Base-by-base conservation (phyloP, 1,284 basidiomycete genomes). In the Pseudozyma thailandica region DNA sequence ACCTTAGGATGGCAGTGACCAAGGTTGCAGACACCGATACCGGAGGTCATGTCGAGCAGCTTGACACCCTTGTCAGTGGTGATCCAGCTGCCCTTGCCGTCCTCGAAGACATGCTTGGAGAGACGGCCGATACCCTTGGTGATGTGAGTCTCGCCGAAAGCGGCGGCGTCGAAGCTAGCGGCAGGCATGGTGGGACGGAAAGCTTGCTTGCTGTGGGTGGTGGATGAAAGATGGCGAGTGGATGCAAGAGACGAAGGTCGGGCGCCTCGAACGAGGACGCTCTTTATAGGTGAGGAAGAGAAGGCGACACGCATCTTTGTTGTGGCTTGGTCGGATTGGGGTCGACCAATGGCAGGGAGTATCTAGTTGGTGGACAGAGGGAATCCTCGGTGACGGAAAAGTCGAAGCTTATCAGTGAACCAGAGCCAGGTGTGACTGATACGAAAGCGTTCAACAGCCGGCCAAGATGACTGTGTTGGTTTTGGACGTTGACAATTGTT, bases 1-100 rank as follows among this genome's bases (percentile, higher is more conserved):
- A 82, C 77, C 10, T 70, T 68, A 4, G 78, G 78, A 23, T 82
- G 80, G 50, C 79, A 80, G 52, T 82, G 80, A n/a, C 80, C 80
- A 13, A 82, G 54, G 58, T 78, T 79, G 62, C 74, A 74, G 26
- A 82, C 80, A 48, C 80, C 80, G 45, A 82, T 82, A 37, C 80
- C 80, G 4, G 75, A 62, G 16, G 80, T 79, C 61, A 82, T 71
- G 47, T 82, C 80, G 42, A 82, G 74, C 42, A 80, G 72, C 58
- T 73, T 75, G 52, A 62, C 65, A 30, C 69, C 74, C 45, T 74
- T 47, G 39, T 77, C 74, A 12, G 77, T 80, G 33, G 65, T 73
- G 60, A 82, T 66, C 43, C 64, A 80, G 46, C 52, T 49, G 27
- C 80, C 80, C 27, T 70, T 46, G 41, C 77, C 80, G 25, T 74